These are phyloP conservation scores for Puccinellia tenuiflora DNA, from an alignment of 176 grass and related monocot species.

Conservation along the genomic window DNA sequence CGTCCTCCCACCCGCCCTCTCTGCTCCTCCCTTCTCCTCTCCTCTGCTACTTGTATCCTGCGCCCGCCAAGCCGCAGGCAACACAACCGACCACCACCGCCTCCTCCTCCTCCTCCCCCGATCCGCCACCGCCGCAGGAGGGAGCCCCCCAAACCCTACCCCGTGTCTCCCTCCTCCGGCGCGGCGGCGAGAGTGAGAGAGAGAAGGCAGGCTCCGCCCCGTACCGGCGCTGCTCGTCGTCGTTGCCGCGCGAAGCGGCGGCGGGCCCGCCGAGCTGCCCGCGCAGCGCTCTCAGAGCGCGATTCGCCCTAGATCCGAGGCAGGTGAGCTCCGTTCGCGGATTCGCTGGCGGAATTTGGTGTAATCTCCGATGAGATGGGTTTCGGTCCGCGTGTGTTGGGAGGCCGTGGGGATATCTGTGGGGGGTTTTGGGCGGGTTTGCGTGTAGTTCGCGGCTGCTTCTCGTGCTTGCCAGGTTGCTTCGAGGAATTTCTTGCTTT, in stretches of 20 bases:
- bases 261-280: neutral
- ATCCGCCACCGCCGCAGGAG: neutral
- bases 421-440: neutral
- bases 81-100: slow-evolving; percentile 16
- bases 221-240: neutral
- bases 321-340: neutral
- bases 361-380: slow-evolving; percentile 18
- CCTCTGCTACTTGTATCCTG: slow-evolving; percentile 20
- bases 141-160: neutral
- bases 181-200: neutral
- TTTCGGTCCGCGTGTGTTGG: neutral
- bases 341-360: neutral
- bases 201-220: neutral
- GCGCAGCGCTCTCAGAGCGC: neutral
- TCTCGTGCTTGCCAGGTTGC: neutral
- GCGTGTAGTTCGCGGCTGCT: neutral
- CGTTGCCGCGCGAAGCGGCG: neutral
- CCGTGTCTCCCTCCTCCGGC: neutral
- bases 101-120: neutral
- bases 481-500: neutral
- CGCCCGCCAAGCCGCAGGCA: slow-evolving; percentile 41
- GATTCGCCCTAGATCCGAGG: slow-evolving; percentile 40
- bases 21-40: too few relatives aligned
- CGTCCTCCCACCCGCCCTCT: neutral
- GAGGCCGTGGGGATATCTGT: neutral